A percentile compares a stretch with the other conserved stretches of the same genome.
Evolutionary conservation across 306 rosid genomes (phyloP).

Genomic region (Astragalus glycyphyllos): DNA sequence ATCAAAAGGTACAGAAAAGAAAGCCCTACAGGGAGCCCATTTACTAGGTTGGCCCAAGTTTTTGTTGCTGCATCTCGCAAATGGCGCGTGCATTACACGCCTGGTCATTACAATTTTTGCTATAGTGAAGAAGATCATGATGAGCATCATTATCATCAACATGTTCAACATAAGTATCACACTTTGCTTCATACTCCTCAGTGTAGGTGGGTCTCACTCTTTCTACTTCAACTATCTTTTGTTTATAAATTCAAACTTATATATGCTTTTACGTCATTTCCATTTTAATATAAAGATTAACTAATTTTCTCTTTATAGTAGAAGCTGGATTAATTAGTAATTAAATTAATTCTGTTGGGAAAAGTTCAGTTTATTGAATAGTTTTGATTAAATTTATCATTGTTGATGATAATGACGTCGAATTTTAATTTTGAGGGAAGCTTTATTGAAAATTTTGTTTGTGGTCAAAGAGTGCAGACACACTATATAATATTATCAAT

Average conservation of each 20-base stretch:
- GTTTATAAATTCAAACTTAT: not conserved
- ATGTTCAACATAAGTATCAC: conserved; percentile 40
- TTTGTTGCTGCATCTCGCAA: conserved; percentile 58
- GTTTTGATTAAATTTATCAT: not conserved
- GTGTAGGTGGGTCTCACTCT: conserved; percentile 55
- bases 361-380: not conserved
- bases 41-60: conserved; percentile 66
- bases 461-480: not conserved
- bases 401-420: not conserved
- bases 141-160: conserved; percentile 5
- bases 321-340: not conserved
- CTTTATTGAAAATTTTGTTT: not conserved
- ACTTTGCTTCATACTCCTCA: conserved; percentile 51
- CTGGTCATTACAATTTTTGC: conserved; percentile 31
- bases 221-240: not conserved
- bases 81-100: conserved; percentile 50
- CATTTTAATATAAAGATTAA: not conserved
- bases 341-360: not conserved
- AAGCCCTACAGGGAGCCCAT: conserved; percentile 63
- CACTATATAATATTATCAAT: too few relatives aligned
- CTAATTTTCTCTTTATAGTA: not conserved
- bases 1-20: conserved; percentile 55
- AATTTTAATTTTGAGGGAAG: not conserved
- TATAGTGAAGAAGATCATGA: conserved; percentile 38
- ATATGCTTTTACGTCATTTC: not conserved